phyloP scores from a whole-genome alignment of 2,329 filamentous ascomycete species.

The Torrubiellomyces zombiae region DNA sequence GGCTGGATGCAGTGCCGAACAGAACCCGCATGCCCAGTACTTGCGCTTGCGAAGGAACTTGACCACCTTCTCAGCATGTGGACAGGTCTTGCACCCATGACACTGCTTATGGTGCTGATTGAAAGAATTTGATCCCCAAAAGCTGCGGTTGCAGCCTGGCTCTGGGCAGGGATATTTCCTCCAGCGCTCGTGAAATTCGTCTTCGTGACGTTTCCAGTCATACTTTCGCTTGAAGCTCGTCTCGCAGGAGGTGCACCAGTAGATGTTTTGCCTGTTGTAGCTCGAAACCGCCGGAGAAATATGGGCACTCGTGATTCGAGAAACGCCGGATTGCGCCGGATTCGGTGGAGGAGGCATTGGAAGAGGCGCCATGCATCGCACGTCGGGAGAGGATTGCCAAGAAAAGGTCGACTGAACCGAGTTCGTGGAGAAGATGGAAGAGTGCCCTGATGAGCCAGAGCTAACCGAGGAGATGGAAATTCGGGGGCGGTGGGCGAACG shows the following conservation, averaged over 20 bases:
- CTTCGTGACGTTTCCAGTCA: conserved; percentile 54
- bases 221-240: conserved; percentile 52
- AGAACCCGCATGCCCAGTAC: conserved; percentile 55
- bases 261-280: conserved; percentile 26
- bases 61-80: conserved; percentile 47
- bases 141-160: conserved; percentile 45
- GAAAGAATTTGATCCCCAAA: conserved; percentile 52
- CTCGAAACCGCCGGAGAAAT: conserved; percentile 12
- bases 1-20: conserved; percentile 43
- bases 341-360: conserved; percentile 18
- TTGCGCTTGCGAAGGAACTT: conserved; percentile 46
- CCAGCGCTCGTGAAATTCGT: conserved; percentile 52
- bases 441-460: conserved; percentile 30
- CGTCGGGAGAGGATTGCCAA: conserved; percentile 18
- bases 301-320: conserved; percentile 16
- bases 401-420: conserved; percentile 23
- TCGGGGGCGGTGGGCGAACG: conserved; percentile 23
- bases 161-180: conserved; percentile 52
- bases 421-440: conserved; percentile 27
- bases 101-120: conserved; percentile 51
- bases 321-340: conserved; percentile 11
- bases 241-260: conserved; percentile 42
- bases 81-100: conserved; percentile 47
- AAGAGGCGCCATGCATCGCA: conserved; percentile 19
- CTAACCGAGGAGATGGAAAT: conserved; percentile 34